A percentile compares a stretch with the other conserved stretches of the same genome.
phyloP scores from a whole-genome alignment of 306 rosid species.

The Delonix regia region DNA sequence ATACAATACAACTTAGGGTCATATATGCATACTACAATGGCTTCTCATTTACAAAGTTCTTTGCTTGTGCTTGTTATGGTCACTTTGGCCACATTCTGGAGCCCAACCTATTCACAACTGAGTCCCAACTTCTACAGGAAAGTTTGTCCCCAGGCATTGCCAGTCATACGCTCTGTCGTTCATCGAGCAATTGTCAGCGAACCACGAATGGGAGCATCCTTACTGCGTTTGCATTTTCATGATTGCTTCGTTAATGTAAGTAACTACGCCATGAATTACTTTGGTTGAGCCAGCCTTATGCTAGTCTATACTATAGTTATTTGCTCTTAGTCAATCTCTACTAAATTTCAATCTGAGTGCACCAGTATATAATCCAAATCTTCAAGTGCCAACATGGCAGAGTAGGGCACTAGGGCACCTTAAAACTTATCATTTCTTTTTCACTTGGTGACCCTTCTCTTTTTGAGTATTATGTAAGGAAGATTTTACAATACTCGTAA shows the following conservation, averaged over 20 bases:
- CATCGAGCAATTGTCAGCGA: conserved; percentile 27
- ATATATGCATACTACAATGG: conserved; percentile 30
- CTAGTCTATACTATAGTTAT: too few relatives aligned
- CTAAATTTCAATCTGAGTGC: neutral
- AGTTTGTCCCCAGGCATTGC: conserved; percentile 45
- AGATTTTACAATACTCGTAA: too few relatives aligned
- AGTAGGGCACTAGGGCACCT: too few relatives aligned
- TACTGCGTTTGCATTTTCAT: conserved; percentile 51
- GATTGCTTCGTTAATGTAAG: conserved; percentile 56
- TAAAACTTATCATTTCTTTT: neutral
- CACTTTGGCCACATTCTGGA: conserved; percentile 13
- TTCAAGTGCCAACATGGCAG: too few relatives aligned
- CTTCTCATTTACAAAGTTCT: conserved; percentile 8
- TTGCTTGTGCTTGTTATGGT: conserved; percentile 23
- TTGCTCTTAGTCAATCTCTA: too few relatives aligned
- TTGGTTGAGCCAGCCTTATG: too few relatives aligned
- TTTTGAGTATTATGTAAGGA: too few relatives aligned
- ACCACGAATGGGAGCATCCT: conserved; percentile 48
- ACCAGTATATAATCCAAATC: neutral
- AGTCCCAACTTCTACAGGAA: conserved; percentile 36
- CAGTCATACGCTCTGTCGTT: conserved; percentile 26
- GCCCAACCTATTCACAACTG: conserved; percentile 30
- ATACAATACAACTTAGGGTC: conserved; percentile 3
- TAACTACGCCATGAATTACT: neutral
- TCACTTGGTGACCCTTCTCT: too few relatives aligned